phyloP scores from a whole-genome alignment of 768 basidiomycete species.

The Melanogaster broomeanus region DNA sequence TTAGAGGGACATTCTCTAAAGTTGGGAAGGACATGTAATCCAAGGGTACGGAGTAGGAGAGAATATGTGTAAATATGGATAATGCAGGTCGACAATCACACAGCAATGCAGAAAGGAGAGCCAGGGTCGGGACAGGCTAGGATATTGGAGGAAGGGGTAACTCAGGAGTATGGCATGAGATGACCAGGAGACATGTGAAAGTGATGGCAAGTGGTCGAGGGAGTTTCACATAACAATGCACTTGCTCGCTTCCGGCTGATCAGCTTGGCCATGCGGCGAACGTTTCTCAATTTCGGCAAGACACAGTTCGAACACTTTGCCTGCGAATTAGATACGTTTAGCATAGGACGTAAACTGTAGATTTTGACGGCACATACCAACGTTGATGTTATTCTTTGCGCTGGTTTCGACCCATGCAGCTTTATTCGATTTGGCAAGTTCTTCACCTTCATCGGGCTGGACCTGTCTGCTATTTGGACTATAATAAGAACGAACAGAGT shows the following conservation, averaged over 20 bases:
- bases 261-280: constrained; percentile 49
- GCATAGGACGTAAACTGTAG: constrained; percentile 1
- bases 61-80: constrained; percentile 37
- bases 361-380: constrained; percentile 61
- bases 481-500: constrained; percentile 32
- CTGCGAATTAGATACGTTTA: constrained; percentile 40
- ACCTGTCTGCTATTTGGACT: constrained; percentile 65
- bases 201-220: constrained; percentile 10
- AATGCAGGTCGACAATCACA: constrained; percentile 34
- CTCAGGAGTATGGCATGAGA: constrained; percentile 26
- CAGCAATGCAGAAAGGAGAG: constrained; percentile 28
- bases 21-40: constrained; percentile 19
- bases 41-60: constrained; percentile 7
- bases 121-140: constrained; percentile 20
- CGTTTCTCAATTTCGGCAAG: constrained; percentile 82
- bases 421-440: constrained; percentile 67
- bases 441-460: constrained; percentile 68
- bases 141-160: constrained; percentile 36
- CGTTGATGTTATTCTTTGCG: constrained; percentile 83
- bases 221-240: constrained; percentile 57
- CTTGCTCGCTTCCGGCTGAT: constrained; percentile 43
- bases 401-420: constrained; percentile 89
- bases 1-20: constrained; percentile 34
- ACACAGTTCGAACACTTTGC: constrained; percentile 83
- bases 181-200: constrained; percentile 7